These are phyloP conservation scores for Tagetes patula DNA, from an alignment of 129 eudicot genomes.

Conservation along the genomic window DNA sequence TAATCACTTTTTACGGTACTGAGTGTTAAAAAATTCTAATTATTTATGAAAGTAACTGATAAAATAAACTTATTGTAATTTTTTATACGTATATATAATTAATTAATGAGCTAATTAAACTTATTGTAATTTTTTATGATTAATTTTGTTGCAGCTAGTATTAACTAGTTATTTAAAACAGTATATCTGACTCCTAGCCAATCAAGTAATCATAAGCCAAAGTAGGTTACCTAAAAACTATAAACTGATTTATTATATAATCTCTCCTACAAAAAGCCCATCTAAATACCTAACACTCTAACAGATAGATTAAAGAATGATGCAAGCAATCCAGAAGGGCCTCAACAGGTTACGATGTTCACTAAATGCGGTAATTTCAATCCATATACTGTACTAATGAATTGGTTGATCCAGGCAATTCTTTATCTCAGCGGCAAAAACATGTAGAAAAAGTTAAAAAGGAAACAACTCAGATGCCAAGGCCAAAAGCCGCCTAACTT, in stretches of 20 bases:
- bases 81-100: neutral
- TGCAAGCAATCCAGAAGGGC: neutral
- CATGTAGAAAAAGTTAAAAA: neutral
- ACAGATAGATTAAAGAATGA: neutral
- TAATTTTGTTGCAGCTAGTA: neutral
- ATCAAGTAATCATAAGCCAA: conserved; percentile 2
- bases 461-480: neutral
- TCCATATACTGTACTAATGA: neutral
- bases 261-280: neutral
- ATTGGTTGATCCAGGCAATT: neutral
- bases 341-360: conserved; percentile 12
- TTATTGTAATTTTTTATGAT: neutral
- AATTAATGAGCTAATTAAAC: too few relatives aligned
- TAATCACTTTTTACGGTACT: neutral
- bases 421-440: neutral
- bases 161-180: neutral
- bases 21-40: neutral
- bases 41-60: neutral
- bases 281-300: neutral
- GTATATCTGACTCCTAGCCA: neutral
- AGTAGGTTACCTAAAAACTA: conserved; percentile 5
- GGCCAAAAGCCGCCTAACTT: neutral
- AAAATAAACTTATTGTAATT: too few relatives aligned
- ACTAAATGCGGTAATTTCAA: neutral
- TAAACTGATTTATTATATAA: neutral